Evolutionary conservation across 306 rosid genomes (phyloP).

Genomic region (Dryas drummondii): DNA sequence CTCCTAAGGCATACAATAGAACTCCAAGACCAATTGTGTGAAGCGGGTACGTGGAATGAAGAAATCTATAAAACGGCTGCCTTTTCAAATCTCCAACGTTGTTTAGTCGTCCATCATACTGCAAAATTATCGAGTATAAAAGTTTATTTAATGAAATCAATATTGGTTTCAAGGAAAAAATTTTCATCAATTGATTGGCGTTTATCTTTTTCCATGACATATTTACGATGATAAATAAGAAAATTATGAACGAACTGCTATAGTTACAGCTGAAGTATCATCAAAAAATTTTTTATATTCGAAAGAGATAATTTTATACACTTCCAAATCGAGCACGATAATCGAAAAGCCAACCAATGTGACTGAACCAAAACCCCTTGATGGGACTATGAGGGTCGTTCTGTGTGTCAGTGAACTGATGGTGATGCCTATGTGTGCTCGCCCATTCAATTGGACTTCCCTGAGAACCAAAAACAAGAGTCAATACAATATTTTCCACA

Average conservation of each 20-base stretch:
- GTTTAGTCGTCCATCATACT: conserved; percentile 42
- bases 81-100: conserved; percentile 60
- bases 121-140: neutral
- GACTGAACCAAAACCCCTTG: conserved; percentile 73
- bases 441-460: conserved; percentile 78
- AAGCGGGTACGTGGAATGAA: conserved; percentile 44
- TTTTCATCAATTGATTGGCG: no score
- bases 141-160: neutral
- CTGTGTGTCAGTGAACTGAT: conserved; percentile 62
- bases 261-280: no score
- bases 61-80: conserved; percentile 51
- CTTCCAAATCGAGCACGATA: neutral
- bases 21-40: conserved; percentile 58
- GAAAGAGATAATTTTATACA: conserved; percentile 18
- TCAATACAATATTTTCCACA: no score
- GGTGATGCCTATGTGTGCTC: conserved; percentile 62
- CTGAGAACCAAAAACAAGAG: conserved; percentile 29
- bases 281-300: no score
- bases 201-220: no score
- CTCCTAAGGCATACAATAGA: conserved; percentile 55
- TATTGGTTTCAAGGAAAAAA: no score
- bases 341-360: conserved; percentile 61
- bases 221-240: no score
- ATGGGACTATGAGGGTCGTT: conserved; percentile 69
- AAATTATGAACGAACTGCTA: no score